Percentiles rank a stretch among this genome's conserved stretches.
Conservation (phyloP, 2,329 filamentous ascomycete genomes). For the Aureobasidium pullulans region DNA sequence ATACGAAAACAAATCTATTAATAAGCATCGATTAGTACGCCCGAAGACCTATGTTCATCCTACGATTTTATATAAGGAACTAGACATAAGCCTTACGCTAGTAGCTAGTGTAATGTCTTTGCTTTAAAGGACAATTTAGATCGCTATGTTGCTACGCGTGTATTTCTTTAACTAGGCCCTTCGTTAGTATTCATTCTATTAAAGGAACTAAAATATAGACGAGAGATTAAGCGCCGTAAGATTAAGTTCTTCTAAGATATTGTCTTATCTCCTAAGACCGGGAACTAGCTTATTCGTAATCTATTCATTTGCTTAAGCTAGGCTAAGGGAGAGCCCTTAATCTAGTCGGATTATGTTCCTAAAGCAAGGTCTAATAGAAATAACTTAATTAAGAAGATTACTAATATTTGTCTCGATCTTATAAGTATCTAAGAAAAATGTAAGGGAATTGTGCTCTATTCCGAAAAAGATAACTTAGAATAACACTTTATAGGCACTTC, state of each 20-base stretch:
- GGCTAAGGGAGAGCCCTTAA: neutral
- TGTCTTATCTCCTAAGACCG: neutral
- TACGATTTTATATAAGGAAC: neutral
- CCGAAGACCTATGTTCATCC: neutral
- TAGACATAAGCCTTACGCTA: neutral
- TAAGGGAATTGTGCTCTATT: neutral
- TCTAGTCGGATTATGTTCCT: neutral
- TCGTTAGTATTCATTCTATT: neutral
- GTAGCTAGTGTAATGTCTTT: neutral
- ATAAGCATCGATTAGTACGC: neutral
- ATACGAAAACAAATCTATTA: neutral
- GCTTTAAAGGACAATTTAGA: neutral
- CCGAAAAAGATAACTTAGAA: neutral
- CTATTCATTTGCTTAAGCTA: neutral
- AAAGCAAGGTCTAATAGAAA: neutral
- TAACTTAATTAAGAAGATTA: neutral
- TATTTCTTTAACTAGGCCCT: neutral
- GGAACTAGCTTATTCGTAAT: neutral
- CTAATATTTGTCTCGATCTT: neutral
- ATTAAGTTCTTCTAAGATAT: neutral
- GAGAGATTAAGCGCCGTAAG: neutral
- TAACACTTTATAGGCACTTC: neutral
- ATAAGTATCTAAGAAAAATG: neutral
- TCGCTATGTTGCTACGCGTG: neutral
- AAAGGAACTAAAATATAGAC: neutral